Percentiles rank a stretch among this genome's conserved stretches.
Conservation (phyloP, 1,284 basidiomycete species). For the Trichosporon faecale region DNA sequence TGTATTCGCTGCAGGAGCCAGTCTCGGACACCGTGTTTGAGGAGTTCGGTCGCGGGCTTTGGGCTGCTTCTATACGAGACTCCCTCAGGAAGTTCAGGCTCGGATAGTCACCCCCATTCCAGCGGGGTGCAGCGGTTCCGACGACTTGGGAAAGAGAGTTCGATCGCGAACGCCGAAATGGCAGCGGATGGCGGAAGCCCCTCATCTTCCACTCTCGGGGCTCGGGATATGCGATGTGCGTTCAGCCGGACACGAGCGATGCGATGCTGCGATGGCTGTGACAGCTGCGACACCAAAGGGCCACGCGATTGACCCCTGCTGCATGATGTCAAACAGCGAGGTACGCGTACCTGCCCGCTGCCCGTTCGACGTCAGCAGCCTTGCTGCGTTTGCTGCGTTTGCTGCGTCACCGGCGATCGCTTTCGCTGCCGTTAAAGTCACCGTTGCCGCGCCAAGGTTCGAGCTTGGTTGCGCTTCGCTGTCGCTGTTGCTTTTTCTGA, state of each 20-base stretch:
- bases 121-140: background rate
- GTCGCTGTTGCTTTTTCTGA: background rate
- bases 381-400: too few relatives aligned
- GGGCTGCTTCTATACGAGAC: background rate
- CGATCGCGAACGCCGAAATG: background rate
- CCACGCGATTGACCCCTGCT: background rate
- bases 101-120: too few relatives aligned
- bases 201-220: background rate
- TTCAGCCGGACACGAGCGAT: background rate
- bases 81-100: too few relatives aligned
- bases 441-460: background rate
- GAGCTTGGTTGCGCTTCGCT: background rate
- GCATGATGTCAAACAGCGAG: background rate
- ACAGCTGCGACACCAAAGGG: background rate
- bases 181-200: background rate
- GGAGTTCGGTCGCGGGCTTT: background rate
- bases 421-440: background rate
- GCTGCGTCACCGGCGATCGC: background rate
- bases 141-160: background rate
- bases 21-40: background rate
- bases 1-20: background rate
- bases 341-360: slow-evolving; percentile 1
- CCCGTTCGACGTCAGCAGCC: background rate
- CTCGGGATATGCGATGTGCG: background rate
- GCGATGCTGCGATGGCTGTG: background rate